Evolutionary conservation across 202 grass and related monocot genomes (phyloP).

Genomic region (Bolboschoenoplectus hybrid): DNA sequence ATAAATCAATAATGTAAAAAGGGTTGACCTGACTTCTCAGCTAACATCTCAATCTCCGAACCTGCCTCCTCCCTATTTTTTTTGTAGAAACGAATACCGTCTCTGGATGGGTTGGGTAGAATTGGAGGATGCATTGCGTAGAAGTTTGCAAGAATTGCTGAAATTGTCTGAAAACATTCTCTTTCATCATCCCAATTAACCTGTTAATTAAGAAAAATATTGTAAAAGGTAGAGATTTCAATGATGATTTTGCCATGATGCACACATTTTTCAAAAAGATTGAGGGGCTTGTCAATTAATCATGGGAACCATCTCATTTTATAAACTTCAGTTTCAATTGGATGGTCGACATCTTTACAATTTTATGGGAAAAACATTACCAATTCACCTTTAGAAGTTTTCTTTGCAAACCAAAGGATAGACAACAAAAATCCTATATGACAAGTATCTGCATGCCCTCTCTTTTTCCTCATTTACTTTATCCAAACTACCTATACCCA

Average conservation of each 20-base stretch:
- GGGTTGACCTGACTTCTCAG: constrained; percentile 21
- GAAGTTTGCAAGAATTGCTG: constrained; percentile 84
- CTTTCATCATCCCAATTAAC: constrained; percentile 86
- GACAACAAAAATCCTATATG: not conserved
- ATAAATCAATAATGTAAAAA: not conserved
- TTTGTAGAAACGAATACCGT: constrained; percentile 78
- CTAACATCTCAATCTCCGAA: not conserved
- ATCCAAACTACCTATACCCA: not conserved
- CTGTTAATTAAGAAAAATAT: constrained; percentile 48
- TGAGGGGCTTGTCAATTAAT: not conserved
- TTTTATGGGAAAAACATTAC: not conserved
- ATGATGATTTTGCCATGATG: constrained; percentile 4
- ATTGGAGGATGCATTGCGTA: constrained; percentile 93
- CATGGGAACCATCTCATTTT: not conserved
- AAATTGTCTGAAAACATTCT: constrained; percentile 78
- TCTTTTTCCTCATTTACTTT: not conserved
- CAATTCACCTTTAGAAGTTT: not conserved
- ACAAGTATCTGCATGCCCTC: not conserved
- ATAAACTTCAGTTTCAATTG: not conserved
- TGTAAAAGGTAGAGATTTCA: not conserved
- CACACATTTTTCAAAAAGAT: not conserved
- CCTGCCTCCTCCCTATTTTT: constrained; percentile 52
- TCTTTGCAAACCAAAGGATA: not conserved
- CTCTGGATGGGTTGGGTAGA: constrained; percentile 87
- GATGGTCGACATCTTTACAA: not conserved